Evolutionary conservation across 306 rosid genomes (phyloP).

Genomic region (Quercus robur): DNA sequence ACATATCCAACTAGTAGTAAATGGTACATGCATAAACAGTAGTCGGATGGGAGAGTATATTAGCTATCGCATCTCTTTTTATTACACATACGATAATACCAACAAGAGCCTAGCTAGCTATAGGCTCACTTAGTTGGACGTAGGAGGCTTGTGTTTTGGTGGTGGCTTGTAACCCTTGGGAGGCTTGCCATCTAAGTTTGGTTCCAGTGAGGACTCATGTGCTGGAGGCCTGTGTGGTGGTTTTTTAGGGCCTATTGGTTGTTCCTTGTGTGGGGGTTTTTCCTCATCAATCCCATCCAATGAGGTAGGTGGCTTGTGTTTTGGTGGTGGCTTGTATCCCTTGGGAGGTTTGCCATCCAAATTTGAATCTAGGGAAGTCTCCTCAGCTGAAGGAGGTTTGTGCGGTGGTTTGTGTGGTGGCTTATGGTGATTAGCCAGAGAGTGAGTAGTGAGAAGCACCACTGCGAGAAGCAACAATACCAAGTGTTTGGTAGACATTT

Average conservation of each 20-base stretch:
- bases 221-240: neutral
- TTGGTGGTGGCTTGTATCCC: too few species aligned
- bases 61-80: neutral
- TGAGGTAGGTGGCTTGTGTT: too few species aligned
- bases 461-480: conserved; percentile 25
- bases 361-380: too few species aligned
- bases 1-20: neutral
- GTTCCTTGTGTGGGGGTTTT: too few species aligned
- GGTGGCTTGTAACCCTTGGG: neutral
- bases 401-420: neutral
- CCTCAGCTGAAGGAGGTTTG: neutral
- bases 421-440: conserved; percentile 1
- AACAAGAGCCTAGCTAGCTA: too few species aligned
- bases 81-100: neutral
- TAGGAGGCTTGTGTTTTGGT: neutral
- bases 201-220: too few species aligned
- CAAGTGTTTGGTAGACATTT: conserved; percentile 17
- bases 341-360: too few species aligned
- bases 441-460: conserved; percentile 22
- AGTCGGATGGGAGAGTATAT: too few species aligned
- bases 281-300: too few species aligned
- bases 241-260: too few species aligned
- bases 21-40: too few species aligned
- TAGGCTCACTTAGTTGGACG: neutral
- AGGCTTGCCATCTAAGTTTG: too few species aligned